These are phyloP conservation scores for Starmerella lactis-condensi DNA, from an alignment of 805 yeast genomes.

Conservation along the genomic window DNA sequence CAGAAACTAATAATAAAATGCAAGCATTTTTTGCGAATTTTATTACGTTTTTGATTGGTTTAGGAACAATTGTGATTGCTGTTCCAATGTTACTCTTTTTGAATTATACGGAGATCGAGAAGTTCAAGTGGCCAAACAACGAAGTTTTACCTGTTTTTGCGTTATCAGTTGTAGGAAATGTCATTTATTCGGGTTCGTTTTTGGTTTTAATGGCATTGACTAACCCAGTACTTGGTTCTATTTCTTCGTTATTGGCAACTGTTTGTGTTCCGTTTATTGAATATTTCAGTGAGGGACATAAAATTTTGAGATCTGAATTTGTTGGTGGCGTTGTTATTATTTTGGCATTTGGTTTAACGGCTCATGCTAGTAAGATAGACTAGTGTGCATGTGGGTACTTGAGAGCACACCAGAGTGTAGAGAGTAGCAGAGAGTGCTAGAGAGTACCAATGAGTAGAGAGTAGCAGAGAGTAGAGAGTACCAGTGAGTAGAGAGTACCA, in stretches of 20 bases:
- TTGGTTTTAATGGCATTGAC: conserved; percentile 66
- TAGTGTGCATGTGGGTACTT: no score
- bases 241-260: conserved; percentile 53
- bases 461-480: no score
- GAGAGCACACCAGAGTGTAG: no score
- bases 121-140: conserved; percentile 34
- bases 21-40: conserved; percentile 70
- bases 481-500: no score
- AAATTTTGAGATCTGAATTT: conserved; percentile 37
- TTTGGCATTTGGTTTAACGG: conserved; percentile 45
- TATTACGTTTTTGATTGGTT: conserved; percentile 49
- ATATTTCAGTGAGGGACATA: conserved; percentile 45
- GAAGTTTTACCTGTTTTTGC: conserved; percentile 29
- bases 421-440: no score
- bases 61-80: conserved; percentile 33
- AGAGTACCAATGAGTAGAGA: no score
- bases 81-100: conserved; percentile 32
- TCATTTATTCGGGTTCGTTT: conserved; percentile 52
- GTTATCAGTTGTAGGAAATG: conserved; percentile 42
- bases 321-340: conserved; percentile 54
- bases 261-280: conserved; percentile 63
- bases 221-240: conserved; percentile 61
- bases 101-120: conserved; percentile 38
- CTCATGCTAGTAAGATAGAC: conserved; percentile 11
- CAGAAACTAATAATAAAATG: conserved; percentile 42